Evolutionary conservation across 1,284 basidiomycete species (phyloP).

Genomic region (Mycosarcoma maydis): DNA sequence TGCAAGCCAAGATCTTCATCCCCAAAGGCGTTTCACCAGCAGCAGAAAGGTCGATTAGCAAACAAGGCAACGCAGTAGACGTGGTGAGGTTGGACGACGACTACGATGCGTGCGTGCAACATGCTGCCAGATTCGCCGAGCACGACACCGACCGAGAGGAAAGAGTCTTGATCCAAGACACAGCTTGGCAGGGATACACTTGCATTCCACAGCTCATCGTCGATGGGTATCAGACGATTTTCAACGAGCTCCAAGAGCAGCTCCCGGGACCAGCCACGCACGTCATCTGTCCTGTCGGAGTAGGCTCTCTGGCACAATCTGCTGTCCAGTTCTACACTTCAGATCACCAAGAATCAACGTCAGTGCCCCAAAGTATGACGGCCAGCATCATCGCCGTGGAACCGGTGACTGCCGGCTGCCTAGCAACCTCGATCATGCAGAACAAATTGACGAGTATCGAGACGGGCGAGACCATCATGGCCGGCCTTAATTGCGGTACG

Average conservation of each 20-base stretch:
- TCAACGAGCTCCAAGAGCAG: not conserved
- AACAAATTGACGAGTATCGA: not conserved
- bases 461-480: conserved; percentile 2
- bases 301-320: not conserved
- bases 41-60: not conserved
- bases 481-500: conserved; percentile 4
- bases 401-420: not conserved
- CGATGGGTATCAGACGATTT: not conserved
- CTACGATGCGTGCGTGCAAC: not conserved
- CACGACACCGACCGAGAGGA: not conserved
- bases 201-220: not conserved
- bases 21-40: not conserved
- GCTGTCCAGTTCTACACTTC: not conserved
- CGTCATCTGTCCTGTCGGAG: not conserved
- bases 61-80: not conserved
- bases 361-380: not conserved
- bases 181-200: not conserved
- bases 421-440: not conserved
- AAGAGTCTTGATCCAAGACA: not conserved
- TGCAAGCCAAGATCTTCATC: not conserved
- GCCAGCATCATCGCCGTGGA: not conserved
- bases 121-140: not conserved
- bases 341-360: not conserved
- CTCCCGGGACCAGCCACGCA: not conserved
- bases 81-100: not conserved